Base-by-base conservation (phyloP, 495 filamentous ascomycete genomes). In the Tuber aestivum region DNA sequence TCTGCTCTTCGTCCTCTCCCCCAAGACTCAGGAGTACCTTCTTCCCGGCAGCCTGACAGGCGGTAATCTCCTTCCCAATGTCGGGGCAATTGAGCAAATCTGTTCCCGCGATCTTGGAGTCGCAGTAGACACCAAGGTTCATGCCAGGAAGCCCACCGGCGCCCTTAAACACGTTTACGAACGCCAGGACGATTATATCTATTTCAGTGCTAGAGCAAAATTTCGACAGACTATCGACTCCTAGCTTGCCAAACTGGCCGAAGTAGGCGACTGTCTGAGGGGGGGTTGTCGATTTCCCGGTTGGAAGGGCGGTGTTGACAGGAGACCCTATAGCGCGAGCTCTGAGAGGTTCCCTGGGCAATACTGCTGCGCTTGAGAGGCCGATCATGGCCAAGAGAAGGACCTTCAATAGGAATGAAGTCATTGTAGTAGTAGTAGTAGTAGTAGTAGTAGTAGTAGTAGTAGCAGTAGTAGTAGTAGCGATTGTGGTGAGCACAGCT, bases 131-230 rank as follows among this genome's bases (percentile, higher is more conserved):
- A 69, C 83, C 84, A 10, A 71, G 14, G 70, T 71, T 71, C 40
- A 71, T 41, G 27, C 70, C 42, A 2, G 70, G 70, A 44, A 71
- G 70, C n/a, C 85, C 83, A 14, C 79, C 83, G 71, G 89, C 86
- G 23, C 87, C 84, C 0, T 92, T 91, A 79, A 92, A 93, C 8
- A 84, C 74, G 76, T 91, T 87, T 48, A 93, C 84, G 81, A 93
- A 94, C 0, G 85, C 90, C 41, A 93, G 77, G 70, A 88, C 87
- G 80, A 94, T 90, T 70, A 94, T 89, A 78, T 93, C 92, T 74
- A 91, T 84, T 16, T 83, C 85, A 0, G 87, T 81, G 61, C 91
- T 86, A 37, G 87, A 79, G 83, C 91, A 93, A 78, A 89, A 89
- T 48, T 87, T 84, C 38, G 82, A 79, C 1, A 93, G 86, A 37